Percentiles rank a stretch among this genome's conserved stretches.
Evolutionary conservation across 108 stramenopile species (phyloP).

Genomic region (Cylindrotheca fusiformis): DNA sequence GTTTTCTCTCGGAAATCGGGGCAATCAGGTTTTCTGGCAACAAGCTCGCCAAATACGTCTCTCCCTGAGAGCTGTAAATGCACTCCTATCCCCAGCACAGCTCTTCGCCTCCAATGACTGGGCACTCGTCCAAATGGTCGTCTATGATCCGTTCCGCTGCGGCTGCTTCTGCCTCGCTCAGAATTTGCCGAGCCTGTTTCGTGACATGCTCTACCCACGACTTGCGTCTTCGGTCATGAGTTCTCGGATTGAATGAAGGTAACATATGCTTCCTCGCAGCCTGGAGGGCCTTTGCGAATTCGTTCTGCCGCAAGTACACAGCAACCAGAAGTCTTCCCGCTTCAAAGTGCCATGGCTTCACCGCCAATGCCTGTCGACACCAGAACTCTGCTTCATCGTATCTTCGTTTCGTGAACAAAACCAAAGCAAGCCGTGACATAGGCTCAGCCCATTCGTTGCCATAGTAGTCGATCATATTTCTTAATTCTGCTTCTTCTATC

Average conservation of each 20-base stretch:
- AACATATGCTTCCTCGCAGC: not conserved
- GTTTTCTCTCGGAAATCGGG: no score
- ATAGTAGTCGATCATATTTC: constrained; percentile 20
- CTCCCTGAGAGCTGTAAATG: no score
- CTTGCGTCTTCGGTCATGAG: constrained; percentile 3
- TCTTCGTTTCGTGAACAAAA: constrained; percentile 17
- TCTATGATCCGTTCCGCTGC: not conserved
- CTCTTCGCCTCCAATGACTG: not conserved
- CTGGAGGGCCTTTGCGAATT: constrained; percentile 7
- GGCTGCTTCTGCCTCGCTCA: not conserved
- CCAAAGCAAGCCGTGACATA: constrained; percentile 23
- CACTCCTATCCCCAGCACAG: not conserved
- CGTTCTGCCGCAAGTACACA: constrained; percentile 1
- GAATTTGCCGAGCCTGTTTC: not conserved
- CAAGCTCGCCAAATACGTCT: no score
- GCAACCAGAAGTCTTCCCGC: constrained; percentile 6
- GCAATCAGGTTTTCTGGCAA: no score
- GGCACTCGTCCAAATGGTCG: not conserved
- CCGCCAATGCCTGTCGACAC: constrained; percentile 13
- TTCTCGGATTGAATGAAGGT: constrained; percentile 1
- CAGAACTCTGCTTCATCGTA: constrained; percentile 10
- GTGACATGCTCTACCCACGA: constrained; percentile 16
- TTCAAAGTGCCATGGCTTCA: constrained; percentile 44
- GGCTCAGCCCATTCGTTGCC: constrained; percentile 31
- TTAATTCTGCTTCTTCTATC: constrained; percentile 12